Percentiles rank a stretch among this genome's conserved stretches.
Conservation (phyloP, 306 rosid species). For the Vicia villosa region DNA sequence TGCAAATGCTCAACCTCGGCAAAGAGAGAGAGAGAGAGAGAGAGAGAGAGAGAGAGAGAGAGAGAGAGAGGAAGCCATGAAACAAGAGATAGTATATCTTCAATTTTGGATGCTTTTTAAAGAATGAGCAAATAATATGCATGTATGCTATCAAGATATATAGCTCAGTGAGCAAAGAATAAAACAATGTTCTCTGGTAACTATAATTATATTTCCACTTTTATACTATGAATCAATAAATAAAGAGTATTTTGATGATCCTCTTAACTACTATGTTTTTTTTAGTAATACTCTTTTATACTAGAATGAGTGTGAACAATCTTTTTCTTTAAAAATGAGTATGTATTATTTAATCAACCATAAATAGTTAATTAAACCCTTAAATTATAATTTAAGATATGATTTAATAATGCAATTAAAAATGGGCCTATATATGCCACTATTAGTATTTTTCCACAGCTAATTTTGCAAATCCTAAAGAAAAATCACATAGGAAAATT, state of each 20-base stretch:
- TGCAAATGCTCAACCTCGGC: neutral
- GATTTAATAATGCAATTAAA: too few relatives aligned
- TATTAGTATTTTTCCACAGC: too few relatives aligned
- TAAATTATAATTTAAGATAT: too few relatives aligned
- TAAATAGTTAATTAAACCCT: too few relatives aligned
- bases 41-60: neutral
- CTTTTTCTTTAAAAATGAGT: too few relatives aligned
- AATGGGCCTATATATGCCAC: too few relatives aligned
- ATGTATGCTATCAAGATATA: neutral
- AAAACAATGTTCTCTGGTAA: neutral
- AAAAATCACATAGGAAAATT: too few relatives aligned
- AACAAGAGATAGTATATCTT: neutral
- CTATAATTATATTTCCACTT: neutral
- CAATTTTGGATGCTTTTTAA: slow-evolving; percentile 31
- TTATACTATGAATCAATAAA: neutral
- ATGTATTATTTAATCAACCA: too few relatives aligned
- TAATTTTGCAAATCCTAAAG: too few relatives aligned
- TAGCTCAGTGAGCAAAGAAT: neutral
- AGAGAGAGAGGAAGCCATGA: neutral
- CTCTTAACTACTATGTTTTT: neutral
- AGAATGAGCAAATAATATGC: neutral
- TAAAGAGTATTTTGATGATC: neutral
- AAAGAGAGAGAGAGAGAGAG: neutral
- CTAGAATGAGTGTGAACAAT: too few relatives aligned
- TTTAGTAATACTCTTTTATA: too few relatives aligned